Evolutionary conservation across 495 filamentous ascomycete species (phyloP), one percentile per base, ranked within the genome.

Genomic region (Hypoxylon rickii): DNA sequence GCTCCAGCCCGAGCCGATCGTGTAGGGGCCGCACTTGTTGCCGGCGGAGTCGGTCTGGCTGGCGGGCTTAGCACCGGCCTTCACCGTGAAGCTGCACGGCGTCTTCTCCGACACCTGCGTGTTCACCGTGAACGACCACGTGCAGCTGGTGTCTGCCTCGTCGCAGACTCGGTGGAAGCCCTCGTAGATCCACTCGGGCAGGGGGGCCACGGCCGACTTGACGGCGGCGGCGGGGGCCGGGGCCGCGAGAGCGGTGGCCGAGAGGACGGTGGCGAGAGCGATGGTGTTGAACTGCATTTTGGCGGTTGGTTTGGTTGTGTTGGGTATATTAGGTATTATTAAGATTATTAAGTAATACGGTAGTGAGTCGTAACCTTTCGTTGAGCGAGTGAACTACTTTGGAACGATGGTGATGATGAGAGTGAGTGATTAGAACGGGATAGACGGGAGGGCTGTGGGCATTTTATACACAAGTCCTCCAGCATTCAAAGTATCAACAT

Each of bases 1-100:
- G 66, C 75, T 78, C 76, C 76, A 79, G 65, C 71, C 73, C 3
- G 73, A 67, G 21, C 65, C 70, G 41, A 79, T 51, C 52, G 70
- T 74, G 62, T 65, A 79, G 21, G 41, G 44, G n/a, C 73, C 74
- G 64, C 74, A 77, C 16, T 31, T 46, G 39, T 51, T 47, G 37
- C 64, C 61, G 22, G 51, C 66, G 15, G 65, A 65, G 65, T 68
- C 66, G 40, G 63, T 66, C 22, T 72, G 55, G 58, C 68, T 70
- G 55, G 73, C 73, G 21, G 58, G 61, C 13, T 36, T 40, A 26
- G 33, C 37, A 12, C 33, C 22, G 55, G 59, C 66, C 26, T 64
- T 67, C 15, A 76, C 67, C 31, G 63, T 59, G 51, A 70, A 73
- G 48, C 40, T 64, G 67, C 75, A 76, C 6, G 65, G 24, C 11